Conservation (phyloP, 306 rosid genomes). For the Dicorynia guianensis region DNA sequence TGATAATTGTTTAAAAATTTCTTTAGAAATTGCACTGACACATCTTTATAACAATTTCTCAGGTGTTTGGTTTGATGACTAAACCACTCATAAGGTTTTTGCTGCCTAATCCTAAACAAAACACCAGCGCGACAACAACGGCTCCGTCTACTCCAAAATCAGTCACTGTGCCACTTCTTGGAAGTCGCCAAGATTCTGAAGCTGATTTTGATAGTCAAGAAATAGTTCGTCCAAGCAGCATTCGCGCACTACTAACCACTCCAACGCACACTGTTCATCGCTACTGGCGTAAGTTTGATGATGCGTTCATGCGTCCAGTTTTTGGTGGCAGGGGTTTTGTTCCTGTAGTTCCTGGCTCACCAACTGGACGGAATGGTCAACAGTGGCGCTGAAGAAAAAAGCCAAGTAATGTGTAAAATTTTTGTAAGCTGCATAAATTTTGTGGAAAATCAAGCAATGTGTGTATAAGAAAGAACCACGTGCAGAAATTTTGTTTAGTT, state of each 20-base stretch:
- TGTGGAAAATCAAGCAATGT: constrained; percentile 8
- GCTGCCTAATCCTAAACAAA: constrained; percentile 62
- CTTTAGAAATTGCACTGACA: constrained; percentile 32
- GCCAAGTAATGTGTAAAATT: constrained; percentile 43
- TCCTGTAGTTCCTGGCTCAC: constrained; percentile 70
- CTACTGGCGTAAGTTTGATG: constrained; percentile 88
- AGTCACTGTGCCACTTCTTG: constrained; percentile 67
- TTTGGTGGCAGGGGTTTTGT: constrained; percentile 98
- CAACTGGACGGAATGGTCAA: constrained; percentile 51
- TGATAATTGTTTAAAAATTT: background rate
- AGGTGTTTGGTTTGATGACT: constrained; percentile 95
- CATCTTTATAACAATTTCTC: constrained; percentile 33
- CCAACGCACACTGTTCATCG: constrained; percentile 88
- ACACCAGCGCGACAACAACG: constrained; percentile 59
- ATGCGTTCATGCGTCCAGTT: constrained; percentile 90
- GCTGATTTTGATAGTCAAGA: constrained; percentile 48
- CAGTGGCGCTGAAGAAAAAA: constrained; percentile 54
- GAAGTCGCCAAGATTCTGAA: constrained; percentile 65
- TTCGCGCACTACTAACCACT: constrained; percentile 73
- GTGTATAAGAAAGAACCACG: background rate
- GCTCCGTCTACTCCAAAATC: constrained; percentile 72
- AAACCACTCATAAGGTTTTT: constrained; percentile 85
- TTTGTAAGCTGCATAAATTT: constrained; percentile 38
- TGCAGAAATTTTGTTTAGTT: background rate
- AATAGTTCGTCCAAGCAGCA: constrained; percentile 56